A percentile compares a stretch with the other conserved stretches of the same genome.
phyloP scores from a whole-genome alignment of 2,329 filamentous ascomycete genomes.

The Pseudopithomyces maydicus region DNA sequence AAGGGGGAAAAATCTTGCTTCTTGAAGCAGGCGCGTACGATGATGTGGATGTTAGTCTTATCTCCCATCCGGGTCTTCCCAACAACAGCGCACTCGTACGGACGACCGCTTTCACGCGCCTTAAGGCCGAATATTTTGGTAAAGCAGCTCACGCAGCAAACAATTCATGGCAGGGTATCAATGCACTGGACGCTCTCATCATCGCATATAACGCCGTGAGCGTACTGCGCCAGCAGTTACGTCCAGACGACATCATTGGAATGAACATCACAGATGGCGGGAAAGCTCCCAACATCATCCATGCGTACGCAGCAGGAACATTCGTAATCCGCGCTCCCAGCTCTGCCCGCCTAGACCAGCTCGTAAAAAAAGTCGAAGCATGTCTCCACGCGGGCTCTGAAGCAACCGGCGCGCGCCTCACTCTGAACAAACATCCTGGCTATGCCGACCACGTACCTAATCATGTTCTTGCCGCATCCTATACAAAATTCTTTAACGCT shows the following conservation, averaged over 20 bases:
- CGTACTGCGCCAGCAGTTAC: slow-evolving; percentile 47
- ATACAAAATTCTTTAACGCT: slow-evolving; percentile 31
- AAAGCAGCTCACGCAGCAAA: slow-evolving; percentile 46
- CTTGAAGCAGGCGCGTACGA: slow-evolving; percentile 52
- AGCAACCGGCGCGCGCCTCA: slow-evolving; percentile 57
- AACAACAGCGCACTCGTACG: slow-evolving; percentile 26
- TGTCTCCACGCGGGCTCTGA: slow-evolving; percentile 56
- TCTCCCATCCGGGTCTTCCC: slow-evolving; percentile 33
- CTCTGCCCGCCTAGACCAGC: slow-evolving; percentile 30
- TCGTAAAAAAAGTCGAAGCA: slow-evolving; percentile 37
- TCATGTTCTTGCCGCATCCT: slow-evolving; percentile 49
- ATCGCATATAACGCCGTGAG: slow-evolving; percentile 43
- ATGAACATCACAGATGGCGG: slow-evolving; percentile 37
- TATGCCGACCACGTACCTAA: slow-evolving; percentile 65
- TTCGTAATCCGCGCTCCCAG: slow-evolving; percentile 45
- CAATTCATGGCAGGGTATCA: slow-evolving; percentile 47
- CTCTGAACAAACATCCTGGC: slow-evolving; percentile 49
- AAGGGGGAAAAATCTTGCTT: slow-evolving; percentile 58
- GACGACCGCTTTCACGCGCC: slow-evolving; percentile 19
- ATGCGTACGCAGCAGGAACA: slow-evolving; percentile 44
- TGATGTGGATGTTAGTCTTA: slow-evolving; percentile 23
- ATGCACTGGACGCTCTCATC: slow-evolving; percentile 47
- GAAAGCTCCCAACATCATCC: slow-evolving; percentile 45
- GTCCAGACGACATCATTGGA: slow-evolving; percentile 47
- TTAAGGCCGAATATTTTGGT: slow-evolving; percentile 28